phyloP scores from a whole-genome alignment of 108 stramenopile species.

The Nannochloropsis oceanica region DNA sequence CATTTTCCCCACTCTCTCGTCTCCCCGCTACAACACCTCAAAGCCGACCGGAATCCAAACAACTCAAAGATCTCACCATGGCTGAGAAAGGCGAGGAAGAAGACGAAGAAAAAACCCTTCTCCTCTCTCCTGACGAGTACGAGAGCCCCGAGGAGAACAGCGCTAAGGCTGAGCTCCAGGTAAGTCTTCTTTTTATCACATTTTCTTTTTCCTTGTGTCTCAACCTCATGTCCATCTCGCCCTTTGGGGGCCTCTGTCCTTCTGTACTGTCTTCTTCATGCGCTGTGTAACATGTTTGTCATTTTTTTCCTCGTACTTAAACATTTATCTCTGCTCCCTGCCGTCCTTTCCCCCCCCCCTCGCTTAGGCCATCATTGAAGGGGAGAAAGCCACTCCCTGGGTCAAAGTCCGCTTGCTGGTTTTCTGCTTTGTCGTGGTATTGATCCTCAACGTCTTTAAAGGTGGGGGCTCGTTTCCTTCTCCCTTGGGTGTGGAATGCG shows the following conservation, averaged over 20 bases:
- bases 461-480: slow-evolving; percentile 73
- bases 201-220: too few relatives aligned
- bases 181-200: too few relatives aligned
- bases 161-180: slow-evolving; percentile 5
- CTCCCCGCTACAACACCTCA: background rate
- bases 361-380: slow-evolving; percentile 14
- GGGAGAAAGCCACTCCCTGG: slow-evolving; percentile 28
- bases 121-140: background rate
- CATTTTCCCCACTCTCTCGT: background rate
- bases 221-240: too few relatives aligned
- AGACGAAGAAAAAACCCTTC: slow-evolving; percentile 1
- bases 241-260: too few relatives aligned
- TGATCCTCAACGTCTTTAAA: slow-evolving; percentile 67
- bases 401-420: slow-evolving; percentile 17
- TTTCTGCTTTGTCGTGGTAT: slow-evolving; percentile 52
- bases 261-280: too few relatives aligned
- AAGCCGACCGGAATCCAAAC: slow-evolving; percentile 4
- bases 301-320: too few relatives aligned
- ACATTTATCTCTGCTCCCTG: too few relatives aligned
- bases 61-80: background rate
- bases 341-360: too few relatives aligned
- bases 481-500: slow-evolving; percentile 81
- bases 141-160: background rate
- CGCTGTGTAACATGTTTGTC: too few relatives aligned
- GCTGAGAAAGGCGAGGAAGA: slow-evolving; percentile 27